Conservation (phyloP, 2,329 filamentous ascomycete genomes). For the Cytospora piceicola region DNA sequence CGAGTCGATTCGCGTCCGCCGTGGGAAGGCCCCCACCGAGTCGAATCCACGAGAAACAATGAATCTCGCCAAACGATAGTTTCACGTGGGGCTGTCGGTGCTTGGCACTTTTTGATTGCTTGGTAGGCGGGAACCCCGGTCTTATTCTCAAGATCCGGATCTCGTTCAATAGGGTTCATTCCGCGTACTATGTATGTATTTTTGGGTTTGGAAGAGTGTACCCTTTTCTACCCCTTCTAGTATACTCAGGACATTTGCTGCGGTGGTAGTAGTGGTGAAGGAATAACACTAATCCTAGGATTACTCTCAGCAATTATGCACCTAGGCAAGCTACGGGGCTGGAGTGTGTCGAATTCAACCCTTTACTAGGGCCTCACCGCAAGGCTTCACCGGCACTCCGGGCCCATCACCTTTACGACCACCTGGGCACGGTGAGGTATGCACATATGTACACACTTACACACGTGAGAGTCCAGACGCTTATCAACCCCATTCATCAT, state of each 20-base stretch:
- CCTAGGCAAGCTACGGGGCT: no score
- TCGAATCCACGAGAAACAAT: conserved; percentile 28
- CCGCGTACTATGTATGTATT: no score
- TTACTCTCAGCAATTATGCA: no score
- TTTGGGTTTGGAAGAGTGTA: not conserved
- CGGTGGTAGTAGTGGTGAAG: not conserved
- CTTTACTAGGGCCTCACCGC: no score
- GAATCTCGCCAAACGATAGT: conserved; percentile 26
- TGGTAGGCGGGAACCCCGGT: not conserved
- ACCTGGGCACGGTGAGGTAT: not conserved
- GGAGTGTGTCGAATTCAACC: no score
- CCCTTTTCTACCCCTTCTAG: not conserved
- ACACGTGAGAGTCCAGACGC: not conserved
- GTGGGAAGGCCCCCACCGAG: conserved; percentile 13
- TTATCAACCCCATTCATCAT: no score
- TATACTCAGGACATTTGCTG: not conserved
- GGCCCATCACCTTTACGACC: not conserved
- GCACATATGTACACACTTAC: not conserved
- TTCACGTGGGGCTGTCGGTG: conserved; percentile 26
- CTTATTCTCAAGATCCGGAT: not conserved
- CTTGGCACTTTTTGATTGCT: not conserved
- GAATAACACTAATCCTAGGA: no score
- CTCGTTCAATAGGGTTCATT: not conserved
- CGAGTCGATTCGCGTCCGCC: conserved; percentile 13
- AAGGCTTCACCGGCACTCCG: not conserved